Evolutionary conservation across 192 early-diverging fungal genomes (phyloP).

Genomic region (Linnemannia schmuckeri): DNA sequence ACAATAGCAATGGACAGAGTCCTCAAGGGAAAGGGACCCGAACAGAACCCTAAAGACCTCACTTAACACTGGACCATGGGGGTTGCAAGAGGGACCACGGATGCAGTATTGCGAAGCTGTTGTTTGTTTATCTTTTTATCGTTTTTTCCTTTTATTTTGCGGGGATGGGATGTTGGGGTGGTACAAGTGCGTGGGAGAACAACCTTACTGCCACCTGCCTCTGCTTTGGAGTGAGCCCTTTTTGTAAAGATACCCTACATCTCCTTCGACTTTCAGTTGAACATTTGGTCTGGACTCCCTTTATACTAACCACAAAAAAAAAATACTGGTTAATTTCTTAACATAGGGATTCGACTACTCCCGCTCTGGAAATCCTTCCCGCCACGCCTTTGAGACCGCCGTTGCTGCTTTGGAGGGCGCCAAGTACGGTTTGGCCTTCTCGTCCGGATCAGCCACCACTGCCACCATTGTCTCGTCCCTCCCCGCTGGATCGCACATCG

Average conservation of each 20-base stretch:
- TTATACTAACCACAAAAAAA: background rate
- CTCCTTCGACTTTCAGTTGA: background rate
- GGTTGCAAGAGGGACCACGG: background rate
- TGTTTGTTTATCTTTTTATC: background rate
- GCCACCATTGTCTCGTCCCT: slow-evolving; percentile 82
- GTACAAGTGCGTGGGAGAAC: slow-evolving; percentile 29
- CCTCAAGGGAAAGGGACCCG: background rate
- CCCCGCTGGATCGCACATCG: slow-evolving; percentile 78
- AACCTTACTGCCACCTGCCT: slow-evolving; percentile 1
- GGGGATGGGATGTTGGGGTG: background rate
- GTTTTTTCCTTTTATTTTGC: background rate
- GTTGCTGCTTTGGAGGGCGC: slow-evolving; percentile 93
- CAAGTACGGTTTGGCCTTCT: slow-evolving; percentile 88
- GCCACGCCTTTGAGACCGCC: slow-evolving; percentile 82
- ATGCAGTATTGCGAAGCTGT: background rate
- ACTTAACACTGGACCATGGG: background rate
- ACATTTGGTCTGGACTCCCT: background rate
- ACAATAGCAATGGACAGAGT: background rate
- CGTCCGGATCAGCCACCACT: slow-evolving; percentile 89
- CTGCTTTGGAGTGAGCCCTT: background rate
- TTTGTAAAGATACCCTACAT: background rate
- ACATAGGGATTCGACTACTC: slow-evolving; percentile 82
- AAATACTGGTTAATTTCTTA: background rate
- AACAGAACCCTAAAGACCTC: background rate
- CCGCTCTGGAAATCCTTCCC: slow-evolving; percentile 85